Evolutionary conservation across 257 asterid species (phyloP).

Genomic region (Catharanthus roseus): DNA sequence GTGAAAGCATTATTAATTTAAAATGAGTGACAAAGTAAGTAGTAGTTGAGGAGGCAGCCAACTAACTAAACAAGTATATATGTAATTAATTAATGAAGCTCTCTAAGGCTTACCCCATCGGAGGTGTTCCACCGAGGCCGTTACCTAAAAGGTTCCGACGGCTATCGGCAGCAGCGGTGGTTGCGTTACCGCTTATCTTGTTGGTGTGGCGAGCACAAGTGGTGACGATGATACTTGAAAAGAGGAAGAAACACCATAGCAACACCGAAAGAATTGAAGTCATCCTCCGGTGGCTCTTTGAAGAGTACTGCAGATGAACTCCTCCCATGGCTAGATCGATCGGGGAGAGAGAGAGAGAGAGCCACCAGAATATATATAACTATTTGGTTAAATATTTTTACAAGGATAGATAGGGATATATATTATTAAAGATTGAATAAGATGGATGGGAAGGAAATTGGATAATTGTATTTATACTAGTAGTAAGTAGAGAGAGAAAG

Average conservation of each 20-base stretch:
- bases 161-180: background rate
- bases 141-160: conserved; percentile 39
- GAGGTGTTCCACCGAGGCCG: conserved; percentile 72
- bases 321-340: no score
- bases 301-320: background rate
- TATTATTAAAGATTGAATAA: background rate
- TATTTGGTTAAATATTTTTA: no score
- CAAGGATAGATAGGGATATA: no score
- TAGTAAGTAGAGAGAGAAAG: background rate
- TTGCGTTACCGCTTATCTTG: background rate
- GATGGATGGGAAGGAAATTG: background rate
- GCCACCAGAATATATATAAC: background rate
- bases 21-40: no score
- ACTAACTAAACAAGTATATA: no score
- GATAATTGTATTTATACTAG: background rate
- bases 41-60: background rate
- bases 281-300: background rate
- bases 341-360: background rate
- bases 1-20: no score
- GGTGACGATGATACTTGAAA: background rate
- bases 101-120: conserved; percentile 60
- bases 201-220: conserved; percentile 8
- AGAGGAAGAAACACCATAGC: conserved; percentile 7
- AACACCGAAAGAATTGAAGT: background rate
- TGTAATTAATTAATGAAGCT: no score